Evolutionary conservation across 257 asterid species (phyloP), one percentile per base, ranked within the genome.

Genomic region (Knoxia roxburghii): DNA sequence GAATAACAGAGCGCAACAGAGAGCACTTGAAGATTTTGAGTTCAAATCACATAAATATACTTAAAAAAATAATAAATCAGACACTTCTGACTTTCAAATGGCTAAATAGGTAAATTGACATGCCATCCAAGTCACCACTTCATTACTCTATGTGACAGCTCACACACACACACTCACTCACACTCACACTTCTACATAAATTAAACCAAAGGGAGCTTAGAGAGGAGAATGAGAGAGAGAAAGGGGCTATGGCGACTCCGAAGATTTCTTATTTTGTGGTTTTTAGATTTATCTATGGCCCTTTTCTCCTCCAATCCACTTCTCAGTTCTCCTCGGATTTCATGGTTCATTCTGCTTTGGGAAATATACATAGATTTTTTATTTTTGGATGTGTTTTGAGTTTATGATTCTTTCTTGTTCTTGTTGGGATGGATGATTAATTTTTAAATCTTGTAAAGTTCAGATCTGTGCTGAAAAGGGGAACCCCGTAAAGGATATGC

Each of bases 401-500:
- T 43, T 37, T 55, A 18, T 24, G 57, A 68, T 8, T 3, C 7
- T 4, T 0, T 37, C 1, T 7, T 67, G 51, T n/a, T 1, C 8
- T 24, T 2, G 6, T 7, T 43, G 9, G 43, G 63, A 17, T 57
- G 15, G 43, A 57, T 15, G 32, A 62, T 40, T 15, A 17, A 32
- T 64, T 13, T 35, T 49, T 21, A 5, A 48, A 27, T 30, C 20
- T 56, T 41, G 57, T 6, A 56, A 17, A 12, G 65, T 45, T 57
- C 73, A 59, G 67, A 69, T 69, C 73, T 59, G 41, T 48, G 49
- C 12, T n/a, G 30, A 49, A 29, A 48, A 13, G 8, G 21, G 10
- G 24, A 46, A 29, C 57, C 23, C 43, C 40, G 35, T 18, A 41
- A n/a, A 26, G 40, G 40, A 3, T 24, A 24, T 54, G 1, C 26